A percentile compares a stretch with the other conserved stretches of the same genome.
Conservation (phyloP, 2,329 filamentous ascomycete species). For the Nigrospora sphaerica region DNA sequence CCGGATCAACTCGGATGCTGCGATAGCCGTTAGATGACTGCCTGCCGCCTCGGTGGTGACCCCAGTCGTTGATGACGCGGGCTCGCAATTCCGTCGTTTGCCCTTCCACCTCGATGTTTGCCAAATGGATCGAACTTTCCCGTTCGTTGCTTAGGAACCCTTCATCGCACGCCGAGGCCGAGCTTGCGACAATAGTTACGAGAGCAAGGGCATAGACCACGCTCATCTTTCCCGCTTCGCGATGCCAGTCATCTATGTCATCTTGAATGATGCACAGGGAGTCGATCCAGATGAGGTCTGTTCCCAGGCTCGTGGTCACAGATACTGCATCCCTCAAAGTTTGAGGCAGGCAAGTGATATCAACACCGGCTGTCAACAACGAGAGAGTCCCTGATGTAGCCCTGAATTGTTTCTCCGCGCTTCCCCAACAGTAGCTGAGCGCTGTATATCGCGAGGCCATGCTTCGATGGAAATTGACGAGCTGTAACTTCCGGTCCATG, state of each 20-base stretch:
- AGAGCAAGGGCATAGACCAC: slow-evolving; percentile 9
- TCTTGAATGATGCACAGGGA: slow-evolving; percentile 10
- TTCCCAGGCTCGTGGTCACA: slow-evolving; percentile 1
- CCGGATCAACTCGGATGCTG: background rate
- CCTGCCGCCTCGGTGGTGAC: slow-evolving; percentile 1
- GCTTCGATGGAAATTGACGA: background rate
- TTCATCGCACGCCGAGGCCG: slow-evolving; percentile 1
- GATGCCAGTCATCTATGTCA: slow-evolving; percentile 4
- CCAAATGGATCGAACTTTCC: background rate
- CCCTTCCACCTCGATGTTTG: background rate
- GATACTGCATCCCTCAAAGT: slow-evolving; percentile 3
- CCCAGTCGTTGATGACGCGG: background rate
- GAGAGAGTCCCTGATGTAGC: background rate
- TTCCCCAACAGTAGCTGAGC: slow-evolving; percentile 6
- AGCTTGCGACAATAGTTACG: slow-evolving; percentile 7
- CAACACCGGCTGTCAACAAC: background rate
- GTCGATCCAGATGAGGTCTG: slow-evolving; percentile 8
- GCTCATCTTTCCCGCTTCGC: slow-evolving; percentile 10
- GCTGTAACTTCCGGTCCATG: background rate
- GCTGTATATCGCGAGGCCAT: slow-evolving; percentile 1
- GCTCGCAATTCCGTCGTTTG: background rate
- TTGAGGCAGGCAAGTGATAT: slow-evolving; percentile 2
- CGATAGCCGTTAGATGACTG: background rate
- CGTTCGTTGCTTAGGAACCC: background rate
- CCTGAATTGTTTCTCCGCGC: background rate